Conservation (phyloP, 495 filamentous ascomycete genomes). For the Stereocaulon alpinum region DNA sequence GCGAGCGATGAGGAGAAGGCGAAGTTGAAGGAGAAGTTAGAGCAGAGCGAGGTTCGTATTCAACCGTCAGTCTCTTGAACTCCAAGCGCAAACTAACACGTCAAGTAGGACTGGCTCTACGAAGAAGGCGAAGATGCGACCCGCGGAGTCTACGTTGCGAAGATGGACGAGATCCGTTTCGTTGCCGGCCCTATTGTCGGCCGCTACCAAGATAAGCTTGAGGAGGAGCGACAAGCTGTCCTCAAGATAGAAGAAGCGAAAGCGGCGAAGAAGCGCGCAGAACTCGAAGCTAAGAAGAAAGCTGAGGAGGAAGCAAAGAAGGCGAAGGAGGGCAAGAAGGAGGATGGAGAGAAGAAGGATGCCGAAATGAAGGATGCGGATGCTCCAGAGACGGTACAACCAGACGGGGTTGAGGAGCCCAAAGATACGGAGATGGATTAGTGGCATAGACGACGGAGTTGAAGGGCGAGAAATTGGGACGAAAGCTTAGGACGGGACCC, state of each 20-base stretch:
- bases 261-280: conserved; percentile 67
- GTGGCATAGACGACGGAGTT: neutral
- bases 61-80: neutral
- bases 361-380: conserved; percentile 26
- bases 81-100: conserved; percentile 12
- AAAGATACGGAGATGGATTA: conserved; percentile 19
- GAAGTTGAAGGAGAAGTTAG: conserved; percentile 70
- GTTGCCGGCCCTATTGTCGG: conserved; percentile 86
- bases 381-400: conserved; percentile 27
- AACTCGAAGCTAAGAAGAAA: conserved; percentile 53
- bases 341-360: conserved; percentile 49
- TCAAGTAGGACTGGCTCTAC: conserved; percentile 86
- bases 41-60: conserved; percentile 65
- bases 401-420: conserved; percentile 36
- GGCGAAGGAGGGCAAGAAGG: conserved; percentile 37
- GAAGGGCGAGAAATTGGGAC: neutral
- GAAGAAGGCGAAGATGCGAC: conserved; percentile 93
- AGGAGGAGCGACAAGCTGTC: conserved; percentile 73
- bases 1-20: conserved; percentile 87
- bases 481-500: neutral
- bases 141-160: conserved; percentile 84
- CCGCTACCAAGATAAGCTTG: conserved; percentile 87
- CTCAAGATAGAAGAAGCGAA: conserved; percentile 72
- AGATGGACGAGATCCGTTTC: conserved; percentile 91
- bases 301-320: conserved; percentile 44